phyloP scores from a whole-genome alignment of 2,329 filamentous ascomycete species.

The Stemphylium lycopersici region DNA sequence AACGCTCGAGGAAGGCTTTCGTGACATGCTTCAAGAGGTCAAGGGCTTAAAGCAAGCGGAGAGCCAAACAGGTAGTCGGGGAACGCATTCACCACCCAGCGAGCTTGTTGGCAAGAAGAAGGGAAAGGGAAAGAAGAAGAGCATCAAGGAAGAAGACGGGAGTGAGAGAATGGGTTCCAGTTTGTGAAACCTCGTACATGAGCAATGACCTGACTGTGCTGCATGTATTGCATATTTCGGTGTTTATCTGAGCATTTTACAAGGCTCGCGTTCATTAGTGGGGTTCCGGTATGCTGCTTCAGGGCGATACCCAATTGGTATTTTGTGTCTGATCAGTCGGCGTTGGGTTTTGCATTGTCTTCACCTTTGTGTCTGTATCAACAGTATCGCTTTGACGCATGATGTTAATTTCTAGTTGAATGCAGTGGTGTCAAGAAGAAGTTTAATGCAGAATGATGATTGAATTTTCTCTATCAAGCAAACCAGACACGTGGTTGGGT shows the following conservation, averaged over 20 bases:
- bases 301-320: conserved; percentile 8
- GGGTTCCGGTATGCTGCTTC: conserved; percentile 10
- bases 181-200: conserved; percentile 9
- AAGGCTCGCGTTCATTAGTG: conserved; percentile 6
- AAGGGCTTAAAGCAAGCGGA: conserved; percentile 62
- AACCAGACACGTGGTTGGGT: too few relatives aligned
- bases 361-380: conserved; percentile 1
- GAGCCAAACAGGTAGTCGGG: conserved; percentile 31
- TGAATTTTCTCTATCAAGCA: too few relatives aligned
- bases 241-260: conserved; percentile 15
- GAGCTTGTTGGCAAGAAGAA: conserved; percentile 34
- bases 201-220: not conserved
- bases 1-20: conserved; percentile 87
- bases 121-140: conserved; percentile 41
- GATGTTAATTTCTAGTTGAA: conserved; percentile 2
- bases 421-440: not conserved
- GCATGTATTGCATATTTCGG: conserved; percentile 10
- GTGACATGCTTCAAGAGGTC: conserved; percentile 83
- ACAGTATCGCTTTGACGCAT: not conserved
- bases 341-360: not conserved
- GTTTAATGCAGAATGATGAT: too few relatives aligned
- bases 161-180: conserved; percentile 39
- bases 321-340: conserved; percentile 3
- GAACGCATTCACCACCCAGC: conserved; percentile 36
- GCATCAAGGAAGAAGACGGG: conserved; percentile 23